Conservation (phyloP, 208 protist species). For the Phytomonas francai region DNA sequence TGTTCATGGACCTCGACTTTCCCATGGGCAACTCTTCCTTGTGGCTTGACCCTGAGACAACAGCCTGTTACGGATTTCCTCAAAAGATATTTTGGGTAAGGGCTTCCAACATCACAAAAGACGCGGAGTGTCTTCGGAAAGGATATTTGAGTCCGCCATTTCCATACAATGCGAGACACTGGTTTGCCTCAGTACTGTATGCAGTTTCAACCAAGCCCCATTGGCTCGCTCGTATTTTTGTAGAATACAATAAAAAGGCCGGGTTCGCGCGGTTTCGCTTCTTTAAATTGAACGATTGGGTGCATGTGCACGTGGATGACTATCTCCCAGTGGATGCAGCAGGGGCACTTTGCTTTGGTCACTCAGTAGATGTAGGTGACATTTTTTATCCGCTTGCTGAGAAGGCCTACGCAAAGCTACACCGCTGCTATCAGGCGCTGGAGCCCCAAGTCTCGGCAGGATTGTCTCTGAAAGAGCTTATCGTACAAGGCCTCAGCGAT, state of each 20-base stretch:
- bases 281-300: slow-evolving; percentile 73
- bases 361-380: slow-evolving; percentile 19
- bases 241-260: slow-evolving; percentile 50
- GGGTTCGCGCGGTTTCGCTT: slow-evolving; percentile 85
- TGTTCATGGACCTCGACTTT: slow-evolving; percentile 76
- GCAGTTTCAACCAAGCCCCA: slow-evolving; percentile 56
- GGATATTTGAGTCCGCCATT: slow-evolving; percentile 36
- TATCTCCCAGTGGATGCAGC: slow-evolving; percentile 65
- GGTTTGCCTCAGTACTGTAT: slow-evolving; percentile 71
- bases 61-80: slow-evolving; percentile 34
- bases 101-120: slow-evolving; percentile 9
- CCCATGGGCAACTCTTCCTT: slow-evolving; percentile 68
- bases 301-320: slow-evolving; percentile 82
- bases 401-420: slow-evolving; percentile 90
- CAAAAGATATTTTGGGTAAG: slow-evolving; percentile 51
- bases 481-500: slow-evolving; percentile 69
- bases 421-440: slow-evolving; percentile 85
- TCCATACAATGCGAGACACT: slow-evolving; percentile 46
- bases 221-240: slow-evolving; percentile 49
- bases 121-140: slow-evolving; percentile 3
- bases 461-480: slow-evolving; percentile 30
- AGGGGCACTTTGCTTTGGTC: slow-evolving; percentile 38
- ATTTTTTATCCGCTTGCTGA: slow-evolving; percentile 79
- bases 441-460: slow-evolving; percentile 57
- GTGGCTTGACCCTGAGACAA: slow-evolving; percentile 56